Percentiles rank a stretch among this genome's conserved stretches.
These are phyloP conservation scores for Zea luxurians DNA, from an alignment of 176 grass and related monocot species.

Conservation along the genomic window DNA sequence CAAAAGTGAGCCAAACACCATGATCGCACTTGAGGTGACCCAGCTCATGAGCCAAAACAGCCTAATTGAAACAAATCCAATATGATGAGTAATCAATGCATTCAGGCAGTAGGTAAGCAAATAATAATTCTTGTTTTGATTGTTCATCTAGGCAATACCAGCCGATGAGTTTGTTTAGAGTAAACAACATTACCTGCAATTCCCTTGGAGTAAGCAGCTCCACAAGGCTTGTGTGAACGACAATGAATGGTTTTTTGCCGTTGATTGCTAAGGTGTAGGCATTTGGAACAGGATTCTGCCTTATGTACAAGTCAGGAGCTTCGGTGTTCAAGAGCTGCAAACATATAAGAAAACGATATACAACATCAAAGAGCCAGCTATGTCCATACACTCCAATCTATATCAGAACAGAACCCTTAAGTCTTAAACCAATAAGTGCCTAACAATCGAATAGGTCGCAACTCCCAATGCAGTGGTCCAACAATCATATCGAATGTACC, in stretches of 20 bases:
- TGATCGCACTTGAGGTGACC: constrained; percentile 96
- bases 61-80: constrained; percentile 56
- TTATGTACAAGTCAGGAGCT: constrained; percentile 83
- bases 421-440: no score
- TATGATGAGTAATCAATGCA: constrained; percentile 24
- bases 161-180: background rate
- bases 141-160: background rate
- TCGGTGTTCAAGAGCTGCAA: constrained; percentile 66
- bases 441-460: no score
- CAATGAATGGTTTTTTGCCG: constrained; percentile 88
- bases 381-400: no score
- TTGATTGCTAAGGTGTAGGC: constrained; percentile 92
- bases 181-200: constrained; percentile 56
- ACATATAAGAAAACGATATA: no score
- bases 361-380: no score
- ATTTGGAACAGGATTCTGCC: constrained; percentile 85
- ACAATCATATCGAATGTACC: no score
- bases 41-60: constrained; percentile 98
- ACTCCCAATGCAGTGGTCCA: no score
- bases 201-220: constrained; percentile 88
- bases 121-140: background rate
- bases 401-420: no score
- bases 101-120: background rate
- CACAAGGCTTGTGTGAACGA: constrained; percentile 88
- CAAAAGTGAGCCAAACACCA: constrained; percentile 94